A percentile compares a stretch with the other conserved stretches of the same genome.
Evolutionary conservation across 1,139 yeast species (phyloP).

Genomic region (Lodderomyces elongisporus): DNA sequence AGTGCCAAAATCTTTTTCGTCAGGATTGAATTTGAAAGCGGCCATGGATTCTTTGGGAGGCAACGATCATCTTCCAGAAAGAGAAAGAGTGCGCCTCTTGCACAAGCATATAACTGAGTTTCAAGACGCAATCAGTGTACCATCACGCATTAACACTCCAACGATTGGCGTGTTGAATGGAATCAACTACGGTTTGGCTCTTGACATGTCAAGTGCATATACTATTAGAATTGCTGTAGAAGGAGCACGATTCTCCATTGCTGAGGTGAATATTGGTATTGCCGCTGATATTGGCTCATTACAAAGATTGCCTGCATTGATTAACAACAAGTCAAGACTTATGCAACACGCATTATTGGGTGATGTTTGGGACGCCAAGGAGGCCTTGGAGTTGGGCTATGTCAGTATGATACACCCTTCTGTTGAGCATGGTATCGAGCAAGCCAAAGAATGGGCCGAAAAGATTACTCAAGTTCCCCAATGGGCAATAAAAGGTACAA

Average conservation of each 20-base stretch:
- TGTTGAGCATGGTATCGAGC: slow-evolving; percentile 45
- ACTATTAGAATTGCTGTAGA: slow-evolving; percentile 55
- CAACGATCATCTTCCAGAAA: slow-evolving; percentile 2
- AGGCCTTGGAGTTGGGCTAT: slow-evolving; percentile 54
- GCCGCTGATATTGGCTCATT: slow-evolving; percentile 78
- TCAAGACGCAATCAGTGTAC: slow-evolving; percentile 50
- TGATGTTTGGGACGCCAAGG: slow-evolving; percentile 48
- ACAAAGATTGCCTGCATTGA: slow-evolving; percentile 58
- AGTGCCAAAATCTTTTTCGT: slow-evolving; percentile 51
- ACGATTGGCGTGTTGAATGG: slow-evolving; percentile 48
- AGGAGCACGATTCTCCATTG: slow-evolving; percentile 54
- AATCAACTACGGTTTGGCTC: slow-evolving; percentile 54
- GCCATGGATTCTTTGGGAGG: slow-evolving; percentile 18
- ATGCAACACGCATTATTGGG: slow-evolving; percentile 65
- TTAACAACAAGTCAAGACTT: slow-evolving; percentile 55
- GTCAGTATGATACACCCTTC: slow-evolving; percentile 45
- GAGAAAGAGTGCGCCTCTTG: slow-evolving; percentile 21
- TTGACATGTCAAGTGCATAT: slow-evolving; percentile 59
- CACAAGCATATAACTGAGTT: slow-evolving; percentile 48
- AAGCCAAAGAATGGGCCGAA: slow-evolving; percentile 49
- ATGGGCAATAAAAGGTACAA: slow-evolving; percentile 67
- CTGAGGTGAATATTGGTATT: slow-evolving; percentile 71
- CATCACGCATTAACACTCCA: slow-evolving; percentile 45
- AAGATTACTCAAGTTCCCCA: slow-evolving; percentile 44
- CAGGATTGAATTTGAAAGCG: slow-evolving; percentile 61